These are phyloP conservation scores for Globomyces sp. DNA, from an alignment of 371 early-diverging fungal species.

Conservation along the genomic window DNA sequence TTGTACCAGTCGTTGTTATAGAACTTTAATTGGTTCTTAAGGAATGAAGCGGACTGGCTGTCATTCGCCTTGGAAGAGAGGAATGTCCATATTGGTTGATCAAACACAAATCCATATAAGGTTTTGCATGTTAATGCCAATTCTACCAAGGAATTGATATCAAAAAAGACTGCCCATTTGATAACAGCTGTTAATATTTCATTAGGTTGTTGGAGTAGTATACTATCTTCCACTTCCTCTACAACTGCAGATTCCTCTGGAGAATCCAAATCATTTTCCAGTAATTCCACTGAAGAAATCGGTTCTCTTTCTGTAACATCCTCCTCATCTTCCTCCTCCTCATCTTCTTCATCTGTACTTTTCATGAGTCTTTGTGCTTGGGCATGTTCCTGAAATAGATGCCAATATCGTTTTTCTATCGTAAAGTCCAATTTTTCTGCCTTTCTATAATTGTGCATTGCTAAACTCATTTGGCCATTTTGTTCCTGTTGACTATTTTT, in stretches of 20 bases:
- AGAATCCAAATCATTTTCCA: not conserved
- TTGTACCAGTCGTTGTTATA: slow-evolving; percentile 37
- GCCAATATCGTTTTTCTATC: slow-evolving; percentile 11
- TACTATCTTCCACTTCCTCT: slow-evolving; percentile 4
- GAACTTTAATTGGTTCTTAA: not conserved
- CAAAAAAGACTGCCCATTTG: slow-evolving; percentile 8
- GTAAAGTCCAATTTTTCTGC: slow-evolving; percentile 1
- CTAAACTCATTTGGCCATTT: slow-evolving; percentile 7
- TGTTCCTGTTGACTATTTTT: not conserved
- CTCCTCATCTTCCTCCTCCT: not conserved
- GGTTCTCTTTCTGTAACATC: not conserved
- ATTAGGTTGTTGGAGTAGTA: slow-evolving; percentile 1
- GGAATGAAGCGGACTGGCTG: not conserved
- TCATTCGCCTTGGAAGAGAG: not conserved
- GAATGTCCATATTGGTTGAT: slow-evolving; percentile 7
- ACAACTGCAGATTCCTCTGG: not conserved
- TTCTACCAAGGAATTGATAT: not conserved
- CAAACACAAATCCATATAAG: not conserved
- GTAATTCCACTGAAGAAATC: not conserved
- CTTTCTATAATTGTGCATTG: slow-evolving; percentile 11
- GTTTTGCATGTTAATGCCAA: not conserved
- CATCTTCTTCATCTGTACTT: not conserved
- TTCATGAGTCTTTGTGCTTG: not conserved
- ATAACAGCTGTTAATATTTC: slow-evolving; percentile 8
- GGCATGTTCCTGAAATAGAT: not conserved